Conservation (phyloP, 805 yeast genomes). For the Saturnispora serradocipensis region DNA sequence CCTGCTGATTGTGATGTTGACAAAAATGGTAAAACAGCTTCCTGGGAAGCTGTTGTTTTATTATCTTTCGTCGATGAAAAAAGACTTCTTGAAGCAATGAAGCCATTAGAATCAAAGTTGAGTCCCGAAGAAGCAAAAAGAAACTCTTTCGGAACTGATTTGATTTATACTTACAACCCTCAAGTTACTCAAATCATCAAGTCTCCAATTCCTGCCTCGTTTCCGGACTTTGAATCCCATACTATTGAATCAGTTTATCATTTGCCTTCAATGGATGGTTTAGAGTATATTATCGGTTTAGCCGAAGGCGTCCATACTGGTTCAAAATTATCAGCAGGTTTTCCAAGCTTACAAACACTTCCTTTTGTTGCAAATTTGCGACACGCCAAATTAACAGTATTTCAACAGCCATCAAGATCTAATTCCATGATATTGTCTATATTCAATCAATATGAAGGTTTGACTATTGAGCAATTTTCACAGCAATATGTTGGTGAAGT, state of each 20-base stretch:
- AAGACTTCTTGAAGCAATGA: constrained; percentile 64
- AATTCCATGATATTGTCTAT: constrained; percentile 69
- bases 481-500: constrained; percentile 49
- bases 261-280: constrained; percentile 39
- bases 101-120: constrained; percentile 51
- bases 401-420: constrained; percentile 77
- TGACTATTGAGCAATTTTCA: constrained; percentile 56
- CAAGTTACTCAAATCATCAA: constrained; percentile 58
- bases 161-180: constrained; percentile 66
- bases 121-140: constrained; percentile 63
- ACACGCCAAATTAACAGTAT: constrained; percentile 60
- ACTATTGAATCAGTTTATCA: constrained; percentile 56
- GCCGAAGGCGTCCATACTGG: constrained; percentile 63
- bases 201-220: constrained; percentile 70
- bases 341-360: constrained; percentile 73
- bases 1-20: constrained; percentile 84
- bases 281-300: constrained; percentile 44
- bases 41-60: constrained; percentile 96
- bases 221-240: constrained; percentile 69
- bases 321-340: constrained; percentile 70
- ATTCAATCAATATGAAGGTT: constrained; percentile 44
- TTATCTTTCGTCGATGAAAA: constrained; percentile 84
- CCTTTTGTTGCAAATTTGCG: constrained; percentile 49
- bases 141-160: constrained; percentile 64
- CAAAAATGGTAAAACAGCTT: constrained; percentile 88